These are phyloP conservation scores for Gigaspora rosea DNA, from an alignment of 192 early-diverging fungal genomes.

Conservation along the genomic window DNA sequence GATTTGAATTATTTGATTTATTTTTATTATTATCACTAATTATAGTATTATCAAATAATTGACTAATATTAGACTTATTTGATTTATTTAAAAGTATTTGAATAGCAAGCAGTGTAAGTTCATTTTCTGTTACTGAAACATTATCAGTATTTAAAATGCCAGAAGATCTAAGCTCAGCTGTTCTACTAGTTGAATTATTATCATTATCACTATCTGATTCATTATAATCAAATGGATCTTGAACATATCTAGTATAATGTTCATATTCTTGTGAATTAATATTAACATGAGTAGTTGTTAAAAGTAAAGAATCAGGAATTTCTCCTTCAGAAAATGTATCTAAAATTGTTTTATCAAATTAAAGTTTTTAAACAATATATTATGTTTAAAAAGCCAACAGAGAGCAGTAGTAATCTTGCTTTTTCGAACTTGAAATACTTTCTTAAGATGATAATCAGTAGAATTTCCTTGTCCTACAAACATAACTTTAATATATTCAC, in stretches of 20 bases:
- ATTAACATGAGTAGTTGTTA: neutral
- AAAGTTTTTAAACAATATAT: neutral
- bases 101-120: neutral
- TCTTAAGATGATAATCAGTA: too few species aligned
- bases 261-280: neutral
- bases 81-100: neutral
- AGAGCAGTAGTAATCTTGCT: neutral
- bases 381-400: neutral
- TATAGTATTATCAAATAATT: too few species aligned
- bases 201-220: neutral
- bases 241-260: neutral
- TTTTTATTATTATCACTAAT: neutral
- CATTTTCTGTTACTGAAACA: neutral
- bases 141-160: neutral
- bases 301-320: too few species aligned
- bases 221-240: neutral
- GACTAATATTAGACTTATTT: too few species aligned
- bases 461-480: too few species aligned
- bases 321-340: too few species aligned
- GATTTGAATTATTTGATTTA: neutral
- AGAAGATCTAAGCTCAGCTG: neutral
- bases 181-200: neutral
- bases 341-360: too few species aligned
- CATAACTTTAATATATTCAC: too few species aligned
- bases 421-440: too few species aligned